Conservation (phyloP, 768 basidiomycete species). For the Multifurca ochricompacta region DNA sequence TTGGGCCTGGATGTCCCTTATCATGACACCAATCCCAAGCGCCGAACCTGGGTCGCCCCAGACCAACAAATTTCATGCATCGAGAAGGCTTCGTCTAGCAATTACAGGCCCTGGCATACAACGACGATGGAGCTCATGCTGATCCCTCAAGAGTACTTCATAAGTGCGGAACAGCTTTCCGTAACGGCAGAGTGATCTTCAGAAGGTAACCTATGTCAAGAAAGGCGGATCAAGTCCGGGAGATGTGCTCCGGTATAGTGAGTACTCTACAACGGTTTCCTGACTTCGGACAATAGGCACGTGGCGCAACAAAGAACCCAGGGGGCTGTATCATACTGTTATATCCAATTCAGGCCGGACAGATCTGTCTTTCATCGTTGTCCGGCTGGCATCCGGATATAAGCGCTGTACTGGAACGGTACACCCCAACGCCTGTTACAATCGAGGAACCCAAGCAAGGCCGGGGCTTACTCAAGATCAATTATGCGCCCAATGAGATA, state of each 20-base stretch:
- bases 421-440: slow-evolving; percentile 4
- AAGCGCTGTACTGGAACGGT: background rate
- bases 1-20: background rate
- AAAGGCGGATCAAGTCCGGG: background rate
- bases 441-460: background rate
- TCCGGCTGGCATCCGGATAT: background rate
- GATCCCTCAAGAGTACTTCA: background rate
- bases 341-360: too few relatives aligned
- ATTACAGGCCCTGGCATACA: background rate
- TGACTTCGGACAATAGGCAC: background rate
- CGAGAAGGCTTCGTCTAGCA: background rate
- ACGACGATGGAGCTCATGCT: background rate
- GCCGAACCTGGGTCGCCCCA: too few relatives aligned
- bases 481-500: background rate
- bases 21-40: too few relatives aligned
- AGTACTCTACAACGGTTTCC: background rate
- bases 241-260: background rate
- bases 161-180: background rate
- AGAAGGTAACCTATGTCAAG: background rate
- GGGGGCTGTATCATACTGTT: too few relatives aligned
- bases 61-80: background rate
- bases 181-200: background rate
- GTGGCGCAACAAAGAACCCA: too few relatives aligned
- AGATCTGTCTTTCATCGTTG: too few relatives aligned
- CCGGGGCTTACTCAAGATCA: background rate